Base-by-base conservation (phyloP, 2,329 filamentous ascomycete species). In the Fusarium sp. region DNA sequence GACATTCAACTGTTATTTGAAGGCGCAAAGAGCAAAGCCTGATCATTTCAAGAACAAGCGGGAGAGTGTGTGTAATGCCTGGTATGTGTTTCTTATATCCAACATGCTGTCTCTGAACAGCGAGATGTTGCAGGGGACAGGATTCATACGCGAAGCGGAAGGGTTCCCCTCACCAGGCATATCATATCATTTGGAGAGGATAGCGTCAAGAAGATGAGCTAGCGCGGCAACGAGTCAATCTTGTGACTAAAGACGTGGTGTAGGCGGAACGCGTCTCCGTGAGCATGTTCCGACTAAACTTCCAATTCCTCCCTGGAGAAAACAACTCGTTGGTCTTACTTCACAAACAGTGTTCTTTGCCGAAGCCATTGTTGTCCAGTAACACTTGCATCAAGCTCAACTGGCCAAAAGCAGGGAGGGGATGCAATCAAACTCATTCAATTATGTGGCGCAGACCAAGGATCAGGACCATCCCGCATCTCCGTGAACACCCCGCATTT, bases 341-440 rank as follows among this genome's bases (percentile, higher is more conserved):
- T 12, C 33, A 35, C 33, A 3, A 35, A 35, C 33, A 35, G 33
- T 35, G 5, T 12, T 35, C 33, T 2, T 25, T 2, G 25, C 14
- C 4, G 0, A n/a, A 31, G 6, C 14, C 2, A 7, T n/a, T n/a
- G 0, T 47, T 5, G 4, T 17, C 3, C 20, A 31, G 27, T n/a
- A 4, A 11, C 9, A 47, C 0, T 7, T 14, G 20, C 7, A n/a
- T 47, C 9, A 49, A 33, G 29, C 29, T 33, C 31, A 10, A 18
- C 29, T 33, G 29, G 15, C 31, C 20, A 2, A 2, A 29, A 14
- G 7, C 18, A 7, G 14, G 10, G 10, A 31, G 29, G 7, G 29
- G n/a, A 7, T 22, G 27, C 4, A 2, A 22, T 11, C 9, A 47
- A 27, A 11, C 18, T 15, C 3, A 20, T n/a, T n/a, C 3, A 29